phyloP scores from a whole-genome alignment of 345 rosid genomes.

The Capsella bursapastoris region DNA sequence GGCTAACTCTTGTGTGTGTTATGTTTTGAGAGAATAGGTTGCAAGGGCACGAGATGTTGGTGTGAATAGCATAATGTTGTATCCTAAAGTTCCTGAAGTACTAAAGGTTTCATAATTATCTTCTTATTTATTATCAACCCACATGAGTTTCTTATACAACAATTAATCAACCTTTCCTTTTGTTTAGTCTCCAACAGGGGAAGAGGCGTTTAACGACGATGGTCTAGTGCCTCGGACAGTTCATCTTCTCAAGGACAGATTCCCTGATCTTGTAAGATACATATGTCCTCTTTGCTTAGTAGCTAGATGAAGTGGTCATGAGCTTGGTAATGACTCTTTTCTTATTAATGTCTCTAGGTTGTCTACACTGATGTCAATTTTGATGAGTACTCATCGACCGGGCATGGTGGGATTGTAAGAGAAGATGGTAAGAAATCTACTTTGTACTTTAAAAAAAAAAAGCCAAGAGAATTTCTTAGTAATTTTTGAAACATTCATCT shows the following conservation, averaged over 20 bases:
- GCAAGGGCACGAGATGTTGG: conserved; percentile 92
- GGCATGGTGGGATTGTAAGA: conserved; percentile 92
- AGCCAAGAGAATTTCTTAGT: neutral
- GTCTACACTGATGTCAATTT: conserved; percentile 92
- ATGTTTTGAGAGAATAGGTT: conserved; percentile 54
- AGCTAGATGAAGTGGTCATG: neutral
- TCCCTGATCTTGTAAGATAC: conserved; percentile 80
- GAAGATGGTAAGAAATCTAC: conserved; percentile 65
- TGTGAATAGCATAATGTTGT: conserved; percentile 79
- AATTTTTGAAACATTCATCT: neutral
- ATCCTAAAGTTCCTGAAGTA: conserved; percentile 90
- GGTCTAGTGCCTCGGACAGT: conserved; percentile 84
- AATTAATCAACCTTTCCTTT: neutral
- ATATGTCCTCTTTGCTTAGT: neutral
- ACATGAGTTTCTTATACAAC: neutral
- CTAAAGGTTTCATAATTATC: conserved; percentile 62
- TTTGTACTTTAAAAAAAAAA: neutral
- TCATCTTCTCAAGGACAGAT: conserved; percentile 75
- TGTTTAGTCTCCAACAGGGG: conserved; percentile 74
- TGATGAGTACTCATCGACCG: conserved; percentile 86
- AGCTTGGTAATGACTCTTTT: neutral
- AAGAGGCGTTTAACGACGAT: conserved; percentile 86
- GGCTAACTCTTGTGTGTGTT: neutral
- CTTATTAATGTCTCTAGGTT: conserved; percentile 52
- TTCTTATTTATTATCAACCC: neutral